Percentiles rank a stretch among this genome's conserved stretches.
These are phyloP conservation scores for Magnolia changhungtana DNA, from an alignment of 164 flowering plant genomes.

Conservation along the genomic window DNA sequence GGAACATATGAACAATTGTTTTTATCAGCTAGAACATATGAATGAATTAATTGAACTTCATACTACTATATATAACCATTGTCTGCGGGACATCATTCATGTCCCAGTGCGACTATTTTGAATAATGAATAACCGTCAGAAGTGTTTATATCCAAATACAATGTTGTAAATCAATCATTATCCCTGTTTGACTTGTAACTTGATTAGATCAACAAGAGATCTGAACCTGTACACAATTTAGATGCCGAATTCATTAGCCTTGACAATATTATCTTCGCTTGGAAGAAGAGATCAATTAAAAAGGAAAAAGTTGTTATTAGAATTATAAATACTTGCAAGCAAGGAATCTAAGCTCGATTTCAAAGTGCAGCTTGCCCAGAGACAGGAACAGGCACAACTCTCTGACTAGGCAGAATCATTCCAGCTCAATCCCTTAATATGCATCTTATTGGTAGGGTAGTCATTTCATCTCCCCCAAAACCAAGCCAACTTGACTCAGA, in stretches of 20 bases:
- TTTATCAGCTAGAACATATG: too few species aligned
- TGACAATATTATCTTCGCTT: slow-evolving; percentile 23
- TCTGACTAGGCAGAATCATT: too few species aligned
- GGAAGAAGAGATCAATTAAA: slow-evolving; percentile 2
- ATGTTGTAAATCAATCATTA: slow-evolving; percentile 34
- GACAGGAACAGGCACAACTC: too few species aligned
- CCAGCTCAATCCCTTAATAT: neutral
- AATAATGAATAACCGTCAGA: neutral
- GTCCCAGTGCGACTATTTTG: slow-evolving; percentile 8
- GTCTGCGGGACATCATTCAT: neutral
- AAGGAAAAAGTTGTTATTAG: slow-evolving; percentile 15
- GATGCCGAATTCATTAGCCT: slow-evolving; percentile 52
- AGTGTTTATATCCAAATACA: slow-evolving; percentile 18
- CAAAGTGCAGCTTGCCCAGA: too few species aligned
- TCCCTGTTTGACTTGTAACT: slow-evolving; percentile 39
- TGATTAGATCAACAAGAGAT: slow-evolving; percentile 39
- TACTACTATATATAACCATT: neutral
- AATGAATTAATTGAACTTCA: neutral
- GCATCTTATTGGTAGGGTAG: too few species aligned
- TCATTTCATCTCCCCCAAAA: too few species aligned
- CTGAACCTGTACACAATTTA: slow-evolving; percentile 66
- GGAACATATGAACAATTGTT: too few species aligned
- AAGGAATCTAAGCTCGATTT: too few species aligned
- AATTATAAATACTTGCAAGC: slow-evolving; percentile 15
- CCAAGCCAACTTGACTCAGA: too few species aligned